Conservation (phyloP, 495 filamentous ascomycete genomes). For the Talaromyces stipitatus region DNA sequence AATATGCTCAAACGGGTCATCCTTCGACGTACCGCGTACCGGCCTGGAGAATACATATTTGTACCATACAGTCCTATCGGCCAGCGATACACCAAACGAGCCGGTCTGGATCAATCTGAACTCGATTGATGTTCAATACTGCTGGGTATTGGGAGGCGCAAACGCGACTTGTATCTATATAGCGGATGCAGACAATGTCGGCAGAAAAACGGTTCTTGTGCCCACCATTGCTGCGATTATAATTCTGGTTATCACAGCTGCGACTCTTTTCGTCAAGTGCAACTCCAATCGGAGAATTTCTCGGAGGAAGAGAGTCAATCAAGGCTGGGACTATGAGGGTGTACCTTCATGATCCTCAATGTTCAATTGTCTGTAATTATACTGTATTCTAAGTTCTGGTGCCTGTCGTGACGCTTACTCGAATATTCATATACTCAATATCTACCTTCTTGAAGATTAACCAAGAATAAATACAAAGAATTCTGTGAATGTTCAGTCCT, state of each 20-base stretch:
- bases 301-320: slow-evolving; percentile 41
- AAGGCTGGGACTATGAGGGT: slow-evolving; percentile 61
- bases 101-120: slow-evolving; percentile 54
- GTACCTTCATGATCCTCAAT: slow-evolving; percentile 39
- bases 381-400: background rate
- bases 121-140: slow-evolving; percentile 41
- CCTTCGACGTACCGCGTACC: slow-evolving; percentile 48
- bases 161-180: slow-evolving; percentile 49
- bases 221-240: slow-evolving; percentile 52
- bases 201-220: slow-evolving; percentile 44
- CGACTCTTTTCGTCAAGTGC: slow-evolving; percentile 59
- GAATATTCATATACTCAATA: no score
- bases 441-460: no score
- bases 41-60: slow-evolving; percentile 56
- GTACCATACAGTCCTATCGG: slow-evolving; percentile 22
- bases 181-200: slow-evolving; percentile 25
- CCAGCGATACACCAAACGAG: slow-evolving; percentile 16
- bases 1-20: slow-evolving; percentile 29
- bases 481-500: no score
- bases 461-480: no score
- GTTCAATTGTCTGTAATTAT: background rate
- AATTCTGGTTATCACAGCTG: slow-evolving; percentile 46
- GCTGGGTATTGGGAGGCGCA: slow-evolving; percentile 50
- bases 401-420: no score
- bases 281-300: slow-evolving; percentile 49